Evolutionary conservation across 108 stramenopile species (phyloP), one percentile per base, ranked within the genome.

Genomic region (Cyclotella atomus): DNA sequence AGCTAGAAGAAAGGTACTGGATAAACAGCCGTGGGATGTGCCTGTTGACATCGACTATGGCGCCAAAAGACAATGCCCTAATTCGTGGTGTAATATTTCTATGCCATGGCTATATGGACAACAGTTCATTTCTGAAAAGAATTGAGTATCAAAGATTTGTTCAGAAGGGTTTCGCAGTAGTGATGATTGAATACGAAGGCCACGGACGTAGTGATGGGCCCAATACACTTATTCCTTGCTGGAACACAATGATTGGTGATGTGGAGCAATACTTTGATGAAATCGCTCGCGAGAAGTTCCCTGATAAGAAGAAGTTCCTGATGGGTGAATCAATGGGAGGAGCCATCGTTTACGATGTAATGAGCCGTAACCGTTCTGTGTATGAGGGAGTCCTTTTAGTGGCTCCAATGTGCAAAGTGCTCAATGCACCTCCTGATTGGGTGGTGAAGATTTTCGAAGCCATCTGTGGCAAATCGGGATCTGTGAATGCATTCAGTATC

Each of bases 321-420:
- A 81, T 85, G 83, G 90, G 90, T 0, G 90, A 91, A 60, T 75
- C 73, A 35, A 89, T 91, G 90, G 90, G 90, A 35, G 90, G 88
- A 17, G 90, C 90, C 1, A 74, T 89, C 0, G 85, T 83, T 29
- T 85, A 75, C 54, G 77, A 79, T 17, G 54, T 84, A 6, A 83
- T 82, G 75, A 61, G 66, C 28, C 76, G 74, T 17, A 57, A 76
- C 45, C 77, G 71, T 21, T 50, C 62, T 19, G 1, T 77, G 12
- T 84, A 79, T 36, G 74, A 68, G 7, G 90, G 90, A n/a, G 86
- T 83, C 24, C 54, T 85, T 20, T 88, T 91, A 27, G 73, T 86
- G 1, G 68, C 70, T 65, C 90, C 88, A 7, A 91, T 91, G 90
- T 84, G 87, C 71, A 88, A 88, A 68, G 76, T 91, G 29, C 46